These are phyloP conservation scores for Cryptococcus sp. DNA, from an alignment of 1,284 basidiomycete species.

Conservation along the genomic window DNA sequence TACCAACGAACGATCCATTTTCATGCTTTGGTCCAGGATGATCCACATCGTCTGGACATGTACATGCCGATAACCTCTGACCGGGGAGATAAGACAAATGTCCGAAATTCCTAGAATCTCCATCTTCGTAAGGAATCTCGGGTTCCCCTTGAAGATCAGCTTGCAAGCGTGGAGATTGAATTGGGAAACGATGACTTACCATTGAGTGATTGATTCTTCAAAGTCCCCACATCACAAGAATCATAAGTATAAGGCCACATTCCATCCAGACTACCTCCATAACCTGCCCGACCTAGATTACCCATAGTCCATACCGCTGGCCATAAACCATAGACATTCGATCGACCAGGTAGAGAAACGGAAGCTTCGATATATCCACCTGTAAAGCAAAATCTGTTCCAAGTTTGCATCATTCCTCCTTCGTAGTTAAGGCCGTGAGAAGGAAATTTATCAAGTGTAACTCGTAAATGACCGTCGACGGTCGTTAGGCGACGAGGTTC, in stretches of 20 bases:
- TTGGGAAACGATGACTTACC: conserved; percentile 16
- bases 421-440: conserved; percentile 71
- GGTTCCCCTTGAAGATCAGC: conserved; percentile 22
- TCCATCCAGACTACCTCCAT: conserved; percentile 43
- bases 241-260: conserved; percentile 56
- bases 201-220: conserved; percentile 54
- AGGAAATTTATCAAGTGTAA: conserved; percentile 57
- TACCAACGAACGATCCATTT: conserved; percentile 70
- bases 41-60: conserved; percentile 62
- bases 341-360: conserved; percentile 73
- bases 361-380: conserved; percentile 70
- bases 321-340: conserved; percentile 65
- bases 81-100: conserved; percentile 64
- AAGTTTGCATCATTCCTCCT: conserved; percentile 60
- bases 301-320: conserved; percentile 53
- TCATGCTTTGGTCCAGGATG: conserved; percentile 70
- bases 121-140: conserved; percentile 18
- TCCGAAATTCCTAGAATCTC: conserved; percentile 37
- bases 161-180: not conserved
- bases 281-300: conserved; percentile 52
- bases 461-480: conserved; percentile 64
- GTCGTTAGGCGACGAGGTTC: conserved; percentile 57
- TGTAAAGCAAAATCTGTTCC: conserved; percentile 94
- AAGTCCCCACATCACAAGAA: conserved; percentile 54
- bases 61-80: conserved; percentile 74